Base-by-base conservation (phyloP, 495 filamentous ascomycete species). In the Neurospora cerealis region DNA sequence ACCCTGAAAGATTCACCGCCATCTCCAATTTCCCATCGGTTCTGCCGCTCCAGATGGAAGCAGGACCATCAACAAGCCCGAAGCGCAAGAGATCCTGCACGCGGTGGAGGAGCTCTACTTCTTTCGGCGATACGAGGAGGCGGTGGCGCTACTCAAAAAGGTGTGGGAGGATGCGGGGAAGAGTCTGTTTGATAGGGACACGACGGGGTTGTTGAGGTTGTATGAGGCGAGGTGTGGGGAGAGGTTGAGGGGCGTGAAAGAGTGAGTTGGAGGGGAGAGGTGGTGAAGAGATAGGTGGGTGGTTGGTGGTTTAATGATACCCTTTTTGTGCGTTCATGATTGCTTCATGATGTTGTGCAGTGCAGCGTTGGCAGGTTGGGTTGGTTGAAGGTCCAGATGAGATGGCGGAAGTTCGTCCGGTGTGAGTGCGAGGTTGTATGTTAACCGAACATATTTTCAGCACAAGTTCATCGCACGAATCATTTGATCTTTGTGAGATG, bases 61-160 rank as follows among this genome's bases (percentile, higher is more conserved):
- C 28, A 48, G 72, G 4, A 73, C 19, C 3, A 69, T 82, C 4
- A 71, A 78, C 28, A 87, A 87, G 42, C 81, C 83, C 17, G 80
- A 83, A 3, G 80, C 80, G 2, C 86, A 88, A 72, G 80, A 81
- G 7, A 75, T 89, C 21, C 71, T 88, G 13, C 86, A 89, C 76
- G 85, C 87, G 0, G 86, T 86, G 3, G 87, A 89, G 74, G 87
- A 89, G 74, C 78, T 89, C 11, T 89, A 88, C 46, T 89, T 88
- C 77, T 86, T 84, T 46, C 77, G 81, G 2, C 79, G 84, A 15
- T 89, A 85, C 60, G 73, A 79, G 19, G 83, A 87, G 71, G 87
- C 82, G 0, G 78, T 80, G 15, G 39, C 71, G 7, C 80, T 88
- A 15, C 71, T 83, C 4, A 60, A 74, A 8, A 44, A 71, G 0